Conservation (phyloP, 371 early-diverging fungal species). For the Polyrhizophydium stewartii region DNA sequence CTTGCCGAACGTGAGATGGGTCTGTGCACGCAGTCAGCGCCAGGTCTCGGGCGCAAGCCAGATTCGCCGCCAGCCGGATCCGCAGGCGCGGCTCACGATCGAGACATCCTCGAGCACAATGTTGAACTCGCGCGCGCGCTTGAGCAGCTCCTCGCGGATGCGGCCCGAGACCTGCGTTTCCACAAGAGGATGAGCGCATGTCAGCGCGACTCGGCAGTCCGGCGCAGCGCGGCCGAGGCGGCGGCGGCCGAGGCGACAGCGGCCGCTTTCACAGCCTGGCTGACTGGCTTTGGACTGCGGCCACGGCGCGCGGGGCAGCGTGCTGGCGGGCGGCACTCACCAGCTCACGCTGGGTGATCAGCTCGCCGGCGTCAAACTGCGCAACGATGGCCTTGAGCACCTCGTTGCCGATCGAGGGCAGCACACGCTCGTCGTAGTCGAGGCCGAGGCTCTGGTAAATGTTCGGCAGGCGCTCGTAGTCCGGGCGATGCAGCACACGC, state of each 20-base stretch:
- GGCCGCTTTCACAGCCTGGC: too few species aligned
- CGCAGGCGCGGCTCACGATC: slow-evolving; percentile 54
- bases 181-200: background rate
- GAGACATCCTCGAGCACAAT: slow-evolving; percentile 97
- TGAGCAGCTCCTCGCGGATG: slow-evolving; percentile 90
- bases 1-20: slow-evolving; percentile 94
- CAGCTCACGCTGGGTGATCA: slow-evolving; percentile 97
- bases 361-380: slow-evolving; percentile 95
- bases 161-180: slow-evolving; percentile 75
- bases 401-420: slow-evolving; percentile 98
- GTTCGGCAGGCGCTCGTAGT: slow-evolving; percentile 63
- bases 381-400: slow-evolving; percentile 98
- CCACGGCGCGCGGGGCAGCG: too few species aligned
- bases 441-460: slow-evolving; percentile 90
- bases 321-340: too few species aligned
- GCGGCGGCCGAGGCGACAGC: too few species aligned
- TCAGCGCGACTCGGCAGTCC: too few species aligned
- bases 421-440: slow-evolving; percentile 97
- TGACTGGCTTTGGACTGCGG: background rate
- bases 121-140: slow-evolving; percentile 92
- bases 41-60: background rate
- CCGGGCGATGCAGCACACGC: slow-evolving; percentile 93
- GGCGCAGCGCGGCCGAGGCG: too few species aligned
- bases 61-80: background rate
- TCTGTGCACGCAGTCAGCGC: slow-evolving; percentile 37